Evolutionary conservation across 495 filamentous ascomycete species (phyloP).

Genomic region (Trypethelium eluteriae): DNA sequence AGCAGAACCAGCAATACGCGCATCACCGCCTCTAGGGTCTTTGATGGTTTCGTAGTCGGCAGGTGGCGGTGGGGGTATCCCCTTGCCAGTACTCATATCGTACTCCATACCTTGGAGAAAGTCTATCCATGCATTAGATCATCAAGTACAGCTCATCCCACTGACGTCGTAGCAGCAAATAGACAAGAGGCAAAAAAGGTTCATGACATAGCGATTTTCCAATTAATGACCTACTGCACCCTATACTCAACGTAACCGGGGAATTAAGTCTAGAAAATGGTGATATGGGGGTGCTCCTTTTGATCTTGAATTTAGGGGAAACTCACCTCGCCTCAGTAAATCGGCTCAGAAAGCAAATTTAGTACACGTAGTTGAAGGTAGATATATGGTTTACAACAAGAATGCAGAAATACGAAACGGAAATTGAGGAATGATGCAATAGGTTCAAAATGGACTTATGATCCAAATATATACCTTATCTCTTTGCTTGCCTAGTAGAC

Average conservation of each 20-base stretch:
- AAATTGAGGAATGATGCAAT: too few species aligned
- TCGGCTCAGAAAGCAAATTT: neutral
- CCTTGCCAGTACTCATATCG: slow-evolving; percentile 15
- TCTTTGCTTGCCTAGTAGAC: too few species aligned
- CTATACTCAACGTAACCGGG: neutral
- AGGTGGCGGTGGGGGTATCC: slow-evolving; percentile 11
- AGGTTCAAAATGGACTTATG: too few species aligned
- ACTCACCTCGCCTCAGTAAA: neutral
- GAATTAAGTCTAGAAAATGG: too few species aligned
- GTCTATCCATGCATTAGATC: neutral
- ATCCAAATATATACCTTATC: too few species aligned
- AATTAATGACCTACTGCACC: too few species aligned
- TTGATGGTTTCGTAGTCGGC: slow-evolving; percentile 17
- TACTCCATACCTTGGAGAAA: slow-evolving; percentile 23
- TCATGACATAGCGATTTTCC: too few species aligned
- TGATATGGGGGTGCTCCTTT: neutral
- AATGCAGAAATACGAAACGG: too few species aligned
- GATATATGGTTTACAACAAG: too few species aligned
- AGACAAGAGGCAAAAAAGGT: neutral
- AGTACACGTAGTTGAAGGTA: too few species aligned
- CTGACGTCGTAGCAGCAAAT: too few species aligned
- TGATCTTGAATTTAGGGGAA: neutral
- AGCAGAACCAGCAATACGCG: slow-evolving; percentile 19
- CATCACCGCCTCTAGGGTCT: slow-evolving; percentile 12
- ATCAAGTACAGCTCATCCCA: neutral